A percentile compares a stretch with the other conserved stretches of the same genome.
phyloP scores from a whole-genome alignment of 2,329 filamentous ascomycete species.

The Colletotrichum liaoningense region DNA sequence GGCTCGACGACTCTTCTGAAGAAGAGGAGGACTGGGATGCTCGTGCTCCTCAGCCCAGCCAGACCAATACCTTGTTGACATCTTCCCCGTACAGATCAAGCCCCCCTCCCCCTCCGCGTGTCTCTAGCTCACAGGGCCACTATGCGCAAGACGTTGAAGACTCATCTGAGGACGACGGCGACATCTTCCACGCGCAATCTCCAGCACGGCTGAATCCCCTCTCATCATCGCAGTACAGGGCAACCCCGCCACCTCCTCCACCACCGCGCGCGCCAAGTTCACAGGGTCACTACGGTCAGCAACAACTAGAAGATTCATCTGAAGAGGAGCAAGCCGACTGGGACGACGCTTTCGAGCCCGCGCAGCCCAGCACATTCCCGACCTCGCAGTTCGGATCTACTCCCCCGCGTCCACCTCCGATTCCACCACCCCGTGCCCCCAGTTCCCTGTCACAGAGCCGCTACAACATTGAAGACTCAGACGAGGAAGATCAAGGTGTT shows the following conservation, averaged over 20 bases:
- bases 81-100: conserved; percentile 16
- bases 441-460: conserved; percentile 16
- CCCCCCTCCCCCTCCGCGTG: background rate
- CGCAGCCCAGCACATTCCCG: background rate
- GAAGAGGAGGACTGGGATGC: background rate
- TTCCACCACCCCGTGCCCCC: background rate
- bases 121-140: background rate
- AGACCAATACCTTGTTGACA: conserved; percentile 8
- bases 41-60: background rate
- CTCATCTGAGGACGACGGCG: conserved; percentile 5
- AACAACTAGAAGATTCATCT: conserved; percentile 12
- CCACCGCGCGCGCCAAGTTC: conserved; percentile 3
- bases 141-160: conserved; percentile 5
- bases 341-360: conserved; percentile 11
- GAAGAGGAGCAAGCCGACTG: conserved; percentile 15
- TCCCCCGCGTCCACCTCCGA: background rate
- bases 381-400: background rate
- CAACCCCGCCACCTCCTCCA: background rate
- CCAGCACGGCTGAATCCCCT: background rate
- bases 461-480: background rate
- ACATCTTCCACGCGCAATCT: background rate
- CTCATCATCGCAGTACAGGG: conserved; percentile 7
- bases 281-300: conserved; percentile 1
- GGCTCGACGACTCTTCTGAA: conserved; percentile 5
- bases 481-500: conserved; percentile 26